These are phyloP conservation scores for Leptographium galeiforme DNA, from an alignment of 2,329 filamentous ascomycete species.

Conservation along the genomic window DNA sequence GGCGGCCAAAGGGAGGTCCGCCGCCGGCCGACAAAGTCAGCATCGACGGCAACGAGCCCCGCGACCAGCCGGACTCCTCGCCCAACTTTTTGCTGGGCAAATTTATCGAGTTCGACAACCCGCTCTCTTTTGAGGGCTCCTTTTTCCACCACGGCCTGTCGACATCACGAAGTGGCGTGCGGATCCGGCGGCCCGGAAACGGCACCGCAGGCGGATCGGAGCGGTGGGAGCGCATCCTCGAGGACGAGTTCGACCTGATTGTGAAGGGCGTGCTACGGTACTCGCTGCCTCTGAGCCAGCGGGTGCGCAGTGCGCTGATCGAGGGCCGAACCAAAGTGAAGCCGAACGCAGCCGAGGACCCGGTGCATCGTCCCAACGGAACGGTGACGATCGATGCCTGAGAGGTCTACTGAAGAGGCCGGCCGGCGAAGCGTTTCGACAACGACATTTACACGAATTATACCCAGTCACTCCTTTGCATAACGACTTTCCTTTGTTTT, in stretches of 20 bases:
- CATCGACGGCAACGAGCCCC: conserved; percentile 17
- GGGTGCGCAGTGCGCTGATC: conserved; percentile 44
- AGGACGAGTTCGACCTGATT: conserved; percentile 88
- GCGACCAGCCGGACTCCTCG: conserved; percentile 49
- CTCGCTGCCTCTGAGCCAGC: conserved; percentile 47
- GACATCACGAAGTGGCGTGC: conserved; percentile 68
- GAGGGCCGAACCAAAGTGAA: conserved; percentile 47
- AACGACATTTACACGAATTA: neutral
- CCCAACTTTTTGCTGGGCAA: conserved; percentile 89
- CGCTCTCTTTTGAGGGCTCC: conserved; percentile 77
- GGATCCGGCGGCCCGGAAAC: conserved; percentile 73
- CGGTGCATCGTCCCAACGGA: conserved; percentile 24
- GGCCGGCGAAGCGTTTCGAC: neutral
- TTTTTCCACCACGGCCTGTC: conserved; percentile 65
- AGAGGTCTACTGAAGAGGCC: neutral
- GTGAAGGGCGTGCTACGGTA: conserved; percentile 87
- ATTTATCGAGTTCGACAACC: conserved; percentile 75
- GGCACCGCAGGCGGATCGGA: conserved; percentile 72
- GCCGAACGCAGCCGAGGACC: conserved; percentile 47
- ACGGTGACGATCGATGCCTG: conserved; percentile 14
- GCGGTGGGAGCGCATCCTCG: conserved; percentile 80
- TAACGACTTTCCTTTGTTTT: conserved; percentile 7
- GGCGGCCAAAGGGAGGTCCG: conserved; percentile 18
- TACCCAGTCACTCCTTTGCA: conserved; percentile 7
- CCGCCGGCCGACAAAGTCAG: neutral